Conservation (phyloP, 2,329 filamentous ascomycete genomes). For the Rhexocercosporidium sp. region DNA sequence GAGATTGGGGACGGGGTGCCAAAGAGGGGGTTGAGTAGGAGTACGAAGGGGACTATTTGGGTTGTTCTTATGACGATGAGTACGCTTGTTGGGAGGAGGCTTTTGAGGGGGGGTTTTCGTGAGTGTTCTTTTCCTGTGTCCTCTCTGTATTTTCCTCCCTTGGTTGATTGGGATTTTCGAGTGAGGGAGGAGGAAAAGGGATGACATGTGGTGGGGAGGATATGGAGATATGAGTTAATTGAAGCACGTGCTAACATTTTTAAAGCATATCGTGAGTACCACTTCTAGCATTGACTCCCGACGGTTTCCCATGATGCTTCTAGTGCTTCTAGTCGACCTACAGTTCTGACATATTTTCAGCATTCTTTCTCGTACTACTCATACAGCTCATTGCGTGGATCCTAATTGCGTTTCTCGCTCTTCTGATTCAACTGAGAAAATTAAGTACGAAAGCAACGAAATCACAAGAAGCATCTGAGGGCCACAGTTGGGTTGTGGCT, state of each 20-base stretch:
- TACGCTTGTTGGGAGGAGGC: constrained; percentile 33
- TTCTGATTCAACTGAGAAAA: constrained; percentile 24
- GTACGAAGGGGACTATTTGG: constrained; percentile 30
- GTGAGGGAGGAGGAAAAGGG: background rate
- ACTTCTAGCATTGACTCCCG: background rate
- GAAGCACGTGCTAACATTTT: constrained; percentile 19
- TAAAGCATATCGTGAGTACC: constrained; percentile 34
- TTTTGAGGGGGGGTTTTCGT: constrained; percentile 38
- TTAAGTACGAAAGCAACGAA: constrained; percentile 22
- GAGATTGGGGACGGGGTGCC: background rate
- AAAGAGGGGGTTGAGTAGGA: constrained; percentile 15
- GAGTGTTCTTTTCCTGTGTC: constrained; percentile 19
- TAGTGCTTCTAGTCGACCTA: too few species aligned
- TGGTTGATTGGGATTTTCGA: background rate
- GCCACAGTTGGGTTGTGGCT: constrained; percentile 22
- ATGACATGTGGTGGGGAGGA: background rate
- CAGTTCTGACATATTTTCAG: constrained; percentile 21
- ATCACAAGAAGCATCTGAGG: constrained; percentile 11
- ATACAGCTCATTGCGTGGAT: constrained; percentile 35
- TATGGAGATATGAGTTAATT: background rate
- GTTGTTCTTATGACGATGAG: constrained; percentile 27
- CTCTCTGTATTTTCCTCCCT: background rate
- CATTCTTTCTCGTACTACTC: constrained; percentile 36
- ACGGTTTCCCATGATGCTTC: too few species aligned
- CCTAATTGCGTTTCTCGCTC: constrained; percentile 24